phyloP scores from a whole-genome alignment of 2,329 filamentous ascomycete species.

The Macroventuria anomochaeta region DNA sequence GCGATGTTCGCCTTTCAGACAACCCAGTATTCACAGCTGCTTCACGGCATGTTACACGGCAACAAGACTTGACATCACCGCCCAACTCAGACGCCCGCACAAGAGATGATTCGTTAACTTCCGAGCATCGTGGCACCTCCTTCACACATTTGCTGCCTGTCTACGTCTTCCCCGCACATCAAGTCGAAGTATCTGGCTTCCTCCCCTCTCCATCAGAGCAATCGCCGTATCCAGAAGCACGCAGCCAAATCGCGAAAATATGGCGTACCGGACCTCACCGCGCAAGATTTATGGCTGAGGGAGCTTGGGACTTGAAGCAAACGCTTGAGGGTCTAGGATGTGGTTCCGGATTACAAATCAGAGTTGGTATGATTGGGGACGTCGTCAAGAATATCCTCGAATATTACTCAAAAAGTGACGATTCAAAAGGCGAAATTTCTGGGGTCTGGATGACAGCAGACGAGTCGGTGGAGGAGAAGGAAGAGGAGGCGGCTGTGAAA shows the following conservation, averaged over 20 bases:
- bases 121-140: conserved; percentile 26
- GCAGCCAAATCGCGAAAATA: conserved; percentile 69
- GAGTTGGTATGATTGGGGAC: conserved; percentile 67
- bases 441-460: conserved; percentile 78
- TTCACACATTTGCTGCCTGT: conserved; percentile 68
- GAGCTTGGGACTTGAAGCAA: conserved; percentile 74
- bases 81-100: conserved; percentile 32
- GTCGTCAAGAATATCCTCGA: conserved; percentile 66
- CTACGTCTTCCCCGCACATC: conserved; percentile 71
- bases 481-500: conserved; percentile 66
- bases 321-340: conserved; percentile 66
- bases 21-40: conserved; percentile 73
- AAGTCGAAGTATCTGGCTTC: conserved; percentile 78
- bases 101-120: conserved; percentile 46
- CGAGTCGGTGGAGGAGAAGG: conserved; percentile 71
- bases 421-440: conserved; percentile 56
- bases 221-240: conserved; percentile 70
- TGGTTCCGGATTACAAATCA: conserved; percentile 62
- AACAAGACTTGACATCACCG: conserved; percentile 13
- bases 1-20: conserved; percentile 75
- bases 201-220: conserved; percentile 55
- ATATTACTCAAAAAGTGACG: conserved; percentile 40
- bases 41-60: conserved; percentile 35
- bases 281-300: conserved; percentile 74
- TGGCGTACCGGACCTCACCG: conserved; percentile 78